Conservation (phyloP, 192 early-diverging fungal genomes). For the Coemansia sp. region DNA sequence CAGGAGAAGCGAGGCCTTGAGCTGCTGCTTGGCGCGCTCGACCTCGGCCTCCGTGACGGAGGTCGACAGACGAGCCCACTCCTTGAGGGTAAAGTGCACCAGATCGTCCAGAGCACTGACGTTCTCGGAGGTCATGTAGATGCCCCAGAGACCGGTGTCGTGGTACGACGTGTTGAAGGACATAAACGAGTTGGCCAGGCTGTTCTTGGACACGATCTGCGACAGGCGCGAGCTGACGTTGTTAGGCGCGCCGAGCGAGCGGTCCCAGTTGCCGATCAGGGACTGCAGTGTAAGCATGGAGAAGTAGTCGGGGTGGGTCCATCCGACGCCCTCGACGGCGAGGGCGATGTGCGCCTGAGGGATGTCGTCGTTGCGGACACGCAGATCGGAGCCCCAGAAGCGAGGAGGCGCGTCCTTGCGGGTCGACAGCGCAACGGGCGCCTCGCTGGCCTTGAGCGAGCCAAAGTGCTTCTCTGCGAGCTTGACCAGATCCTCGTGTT, state of each 20-base stretch:
- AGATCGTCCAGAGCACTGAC: constrained; percentile 79
- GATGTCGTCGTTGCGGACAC: constrained; percentile 83
- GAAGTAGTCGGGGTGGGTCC: constrained; percentile 95
- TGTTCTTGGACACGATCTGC: constrained; percentile 73
- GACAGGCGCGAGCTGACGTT: constrained; percentile 86
- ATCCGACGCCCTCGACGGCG: constrained; percentile 93
- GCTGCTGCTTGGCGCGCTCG: constrained; percentile 96
- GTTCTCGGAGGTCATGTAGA: constrained; percentile 88
- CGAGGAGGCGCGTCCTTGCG: constrained; percentile 56
- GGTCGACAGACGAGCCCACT: constrained; percentile 87
- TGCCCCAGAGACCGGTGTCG: constrained; percentile 96
- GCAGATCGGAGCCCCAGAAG: constrained; percentile 90
- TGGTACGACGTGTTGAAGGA: constrained; percentile 99
- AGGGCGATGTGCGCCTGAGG: constrained; percentile 94
- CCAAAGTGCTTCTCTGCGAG: constrained; percentile 94
- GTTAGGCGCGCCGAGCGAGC: constrained; percentile 82
- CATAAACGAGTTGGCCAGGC: constrained; percentile 97
- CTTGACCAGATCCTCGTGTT: constrained; percentile 89
- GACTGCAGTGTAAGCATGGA: constrained; percentile 91
- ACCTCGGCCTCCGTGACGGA: constrained; percentile 87
- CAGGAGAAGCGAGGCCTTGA: constrained; percentile 90
- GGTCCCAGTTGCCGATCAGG: constrained; percentile 96
- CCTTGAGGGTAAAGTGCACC: constrained; percentile 82
- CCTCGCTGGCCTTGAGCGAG: constrained; percentile 60
- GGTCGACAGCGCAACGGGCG: constrained; percentile 55